Base-by-base conservation (phyloP, 2,329 filamentous ascomycete genomes). In the Calonectria pseudoturangicola region DNA sequence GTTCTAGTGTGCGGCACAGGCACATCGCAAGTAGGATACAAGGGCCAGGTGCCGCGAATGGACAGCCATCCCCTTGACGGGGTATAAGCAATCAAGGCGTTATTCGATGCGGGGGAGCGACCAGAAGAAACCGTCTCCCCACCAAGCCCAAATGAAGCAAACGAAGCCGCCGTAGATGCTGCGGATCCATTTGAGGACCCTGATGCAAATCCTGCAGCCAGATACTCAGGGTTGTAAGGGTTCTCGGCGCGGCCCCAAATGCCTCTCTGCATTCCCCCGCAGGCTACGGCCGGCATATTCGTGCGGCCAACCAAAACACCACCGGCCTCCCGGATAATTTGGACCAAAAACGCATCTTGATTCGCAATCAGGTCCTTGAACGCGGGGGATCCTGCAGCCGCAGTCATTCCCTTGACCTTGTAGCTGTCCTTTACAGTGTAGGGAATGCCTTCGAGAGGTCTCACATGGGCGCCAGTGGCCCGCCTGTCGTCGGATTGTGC, bases 341-440 rank as follows among this genome's bases (percentile, higher is more conserved):
- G 75, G 0, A 89, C 88, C 9, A 87, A 85, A 15, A 87, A 87
- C 7, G 89, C 88, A 78, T 92, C 89, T 47, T 88, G 85, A 12
- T 84, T 87, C 0, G 89, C 86, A 13, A 87, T 77, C 0, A 92
- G 79, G 18, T 87, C 77, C 62, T 85, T 77, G 68, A 92, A 89
- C 0, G 89, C 90, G 2, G 88, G 88, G 0, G 89, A 91, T 3
- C 89, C 90, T 50, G 85, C 81, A 0, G 89, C 88, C 7, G 88
- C 87, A 0, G 85, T 88, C 84, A 91, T 86, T 9, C 87, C 88
- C 51, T 85, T 83, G 45, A 88, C 85, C 75, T 88, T 90, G 83
- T 88, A 91, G 77, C 85, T 88, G 76, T 92, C 89, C 79, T 92
- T 91, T 74, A 90, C 83, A 0, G 88, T 89, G 75, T 85, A 91